phyloP scores from a whole-genome alignment of 2,329 filamentous ascomycete genomes.

The Stemphylium lycopersici region DNA sequence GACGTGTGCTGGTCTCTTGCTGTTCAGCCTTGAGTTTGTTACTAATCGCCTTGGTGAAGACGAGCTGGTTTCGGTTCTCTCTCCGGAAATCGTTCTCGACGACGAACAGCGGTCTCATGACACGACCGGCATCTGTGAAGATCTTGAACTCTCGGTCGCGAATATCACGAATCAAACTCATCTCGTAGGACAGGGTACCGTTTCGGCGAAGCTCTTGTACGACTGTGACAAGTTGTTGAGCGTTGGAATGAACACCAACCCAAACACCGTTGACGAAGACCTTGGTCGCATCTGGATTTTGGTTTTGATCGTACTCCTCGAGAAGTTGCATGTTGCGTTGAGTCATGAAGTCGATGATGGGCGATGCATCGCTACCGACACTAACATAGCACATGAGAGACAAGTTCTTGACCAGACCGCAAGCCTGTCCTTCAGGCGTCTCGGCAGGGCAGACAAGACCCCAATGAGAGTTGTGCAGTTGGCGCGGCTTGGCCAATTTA shows the following conservation, averaged over 20 bases:
- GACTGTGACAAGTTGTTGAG: slow-evolving; percentile 79
- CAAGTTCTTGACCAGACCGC: slow-evolving; percentile 96
- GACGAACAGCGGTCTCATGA: slow-evolving; percentile 92
- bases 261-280: slow-evolving; percentile 98
- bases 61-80: slow-evolving; percentile 74
- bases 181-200: slow-evolving; percentile 86
- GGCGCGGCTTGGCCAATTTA: slow-evolving; percentile 96
- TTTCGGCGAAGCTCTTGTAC: slow-evolving; percentile 79
- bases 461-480: slow-evolving; percentile 99
- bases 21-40: slow-evolving; percentile 75
- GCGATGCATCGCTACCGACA: slow-evolving; percentile 88
- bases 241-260: slow-evolving; percentile 93
- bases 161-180: slow-evolving; percentile 94
- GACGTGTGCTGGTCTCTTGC: slow-evolving; percentile 64
- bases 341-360: slow-evolving; percentile 94
- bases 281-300: slow-evolving; percentile 90
- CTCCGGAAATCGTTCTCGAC: slow-evolving; percentile 84
- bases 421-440: slow-evolving; percentile 97
- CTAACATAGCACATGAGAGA: slow-evolving; percentile 98
- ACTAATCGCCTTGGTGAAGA: slow-evolving; percentile 82
- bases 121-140: slow-evolving; percentile 94
- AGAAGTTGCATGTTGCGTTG: slow-evolving; percentile 94
- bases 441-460: slow-evolving; percentile 96
- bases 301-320: slow-evolving; percentile 76
- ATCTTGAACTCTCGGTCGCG: slow-evolving; percentile 98